Evolutionary conservation across 192 early-diverging fungal species (phyloP).

Genomic region (Entrophospora sp.): DNA sequence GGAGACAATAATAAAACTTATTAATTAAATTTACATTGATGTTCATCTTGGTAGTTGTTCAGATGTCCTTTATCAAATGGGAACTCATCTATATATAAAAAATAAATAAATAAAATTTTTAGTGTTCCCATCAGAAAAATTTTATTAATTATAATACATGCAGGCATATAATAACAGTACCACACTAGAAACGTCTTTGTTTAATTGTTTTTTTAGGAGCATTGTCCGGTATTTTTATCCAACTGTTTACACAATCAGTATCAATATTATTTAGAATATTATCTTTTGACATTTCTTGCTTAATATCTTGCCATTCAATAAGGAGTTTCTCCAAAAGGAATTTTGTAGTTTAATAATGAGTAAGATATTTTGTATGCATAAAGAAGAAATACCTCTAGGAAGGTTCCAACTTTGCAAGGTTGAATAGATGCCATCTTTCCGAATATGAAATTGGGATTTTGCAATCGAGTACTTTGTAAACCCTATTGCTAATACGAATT

Average conservation of each 20-base stretch:
- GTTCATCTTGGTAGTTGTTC: too few relatives aligned
- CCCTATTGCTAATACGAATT: neutral
- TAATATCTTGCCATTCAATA: neutral
- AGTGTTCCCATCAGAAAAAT: too few relatives aligned
- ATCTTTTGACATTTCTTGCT: neutral
- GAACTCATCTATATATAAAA: too few relatives aligned
- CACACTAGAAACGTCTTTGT: too few relatives aligned
- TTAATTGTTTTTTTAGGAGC: too few relatives aligned
- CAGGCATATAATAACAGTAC: too few relatives aligned
- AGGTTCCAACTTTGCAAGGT: conserved; percentile 1
- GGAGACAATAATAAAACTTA: too few relatives aligned
- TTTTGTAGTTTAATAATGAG: neutral
- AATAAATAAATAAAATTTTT: too few relatives aligned
- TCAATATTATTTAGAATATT: neutral
- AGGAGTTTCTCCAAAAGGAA: neutral
- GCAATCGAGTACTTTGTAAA: neutral
- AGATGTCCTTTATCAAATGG: too few relatives aligned
- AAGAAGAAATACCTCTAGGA: neutral
- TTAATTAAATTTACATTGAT: too few relatives aligned
- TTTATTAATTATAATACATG: too few relatives aligned
- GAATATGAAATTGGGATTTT: conserved; percentile 9
- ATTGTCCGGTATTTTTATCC: conserved; percentile 9
- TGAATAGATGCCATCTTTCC: neutral
- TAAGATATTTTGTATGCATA: neutral
- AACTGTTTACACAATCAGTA: neutral